Percentiles rank a stretch among this genome's conserved stretches.
Conservation (phyloP, 2,329 filamentous ascomycete species). For the Fusarium gaditjirri region DNA sequence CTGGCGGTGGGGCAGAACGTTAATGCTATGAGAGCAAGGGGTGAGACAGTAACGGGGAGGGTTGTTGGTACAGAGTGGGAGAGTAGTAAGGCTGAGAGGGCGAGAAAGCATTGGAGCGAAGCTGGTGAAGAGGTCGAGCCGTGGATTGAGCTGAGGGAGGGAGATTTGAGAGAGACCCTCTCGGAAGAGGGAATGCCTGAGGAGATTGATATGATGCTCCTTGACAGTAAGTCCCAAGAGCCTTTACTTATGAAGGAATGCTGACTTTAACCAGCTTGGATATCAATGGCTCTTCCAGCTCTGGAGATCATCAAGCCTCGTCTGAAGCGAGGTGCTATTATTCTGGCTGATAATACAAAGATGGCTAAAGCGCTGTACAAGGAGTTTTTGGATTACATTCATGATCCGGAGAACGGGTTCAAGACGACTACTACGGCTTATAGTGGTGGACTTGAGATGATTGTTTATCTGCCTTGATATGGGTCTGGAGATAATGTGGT, state of each 20-base stretch:
- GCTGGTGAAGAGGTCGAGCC: constrained; percentile 61
- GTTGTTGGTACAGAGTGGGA: constrained; percentile 73
- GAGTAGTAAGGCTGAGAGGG: constrained; percentile 60
- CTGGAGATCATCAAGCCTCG: constrained; percentile 60
- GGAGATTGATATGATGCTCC: constrained; percentile 65
- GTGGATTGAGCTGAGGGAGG: constrained; percentile 67
- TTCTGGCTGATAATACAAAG: constrained; percentile 62
- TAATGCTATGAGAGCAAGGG: constrained; percentile 10
- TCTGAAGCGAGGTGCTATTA: constrained; percentile 58
- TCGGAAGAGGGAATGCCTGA: constrained; percentile 54
- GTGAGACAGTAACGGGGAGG: constrained; percentile 35
- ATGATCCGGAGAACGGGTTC: constrained; percentile 60
- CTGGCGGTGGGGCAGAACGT: constrained; percentile 65
- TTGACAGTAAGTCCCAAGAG: constrained; percentile 65
- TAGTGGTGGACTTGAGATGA: constrained; percentile 47
- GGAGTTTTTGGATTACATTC: constrained; percentile 60
- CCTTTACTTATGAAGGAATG: accelerated
- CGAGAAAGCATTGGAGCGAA: constrained; percentile 64
- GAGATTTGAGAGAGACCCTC: constrained; percentile 66
- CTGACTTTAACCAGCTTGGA: constrained; percentile 60
- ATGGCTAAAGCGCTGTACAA: constrained; percentile 54
- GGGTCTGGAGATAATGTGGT: not conserved
- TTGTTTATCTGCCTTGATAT: constrained; percentile 32
- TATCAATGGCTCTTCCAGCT: constrained; percentile 63
- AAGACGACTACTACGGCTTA: constrained; percentile 51